Evolutionary conservation across 148 eudicot genomes (phyloP).

Genomic region (Amaranthus hypochondriacus): DNA sequence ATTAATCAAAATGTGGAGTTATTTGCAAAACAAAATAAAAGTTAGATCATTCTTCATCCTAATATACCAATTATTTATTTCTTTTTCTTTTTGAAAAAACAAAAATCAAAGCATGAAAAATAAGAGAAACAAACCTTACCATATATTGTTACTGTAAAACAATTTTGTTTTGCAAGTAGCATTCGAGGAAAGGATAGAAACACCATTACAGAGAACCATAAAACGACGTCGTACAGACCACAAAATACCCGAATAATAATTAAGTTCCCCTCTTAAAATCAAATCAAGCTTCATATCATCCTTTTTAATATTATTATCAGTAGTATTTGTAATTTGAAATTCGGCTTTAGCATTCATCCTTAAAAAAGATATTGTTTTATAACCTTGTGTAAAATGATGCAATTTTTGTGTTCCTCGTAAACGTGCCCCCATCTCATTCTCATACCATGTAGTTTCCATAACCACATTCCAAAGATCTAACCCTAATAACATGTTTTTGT

Average conservation of each 20-base stretch:
- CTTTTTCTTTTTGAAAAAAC: too few relatives aligned
- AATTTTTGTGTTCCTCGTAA: neutral
- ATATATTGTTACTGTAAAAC: neutral
- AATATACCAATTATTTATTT: too few relatives aligned
- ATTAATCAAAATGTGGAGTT: too few relatives aligned
- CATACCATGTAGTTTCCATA: conserved; percentile 4
- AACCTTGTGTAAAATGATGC: neutral
- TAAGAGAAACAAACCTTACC: neutral
- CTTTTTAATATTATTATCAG: neutral
- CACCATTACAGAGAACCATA: neutral
- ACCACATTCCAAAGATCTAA: neutral
- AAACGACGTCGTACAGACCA: neutral
- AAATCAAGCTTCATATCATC: conserved; percentile 4
- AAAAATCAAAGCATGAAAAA: neutral
- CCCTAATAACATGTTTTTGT: neutral
- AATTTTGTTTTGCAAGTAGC: neutral
- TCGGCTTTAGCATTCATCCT: neutral
- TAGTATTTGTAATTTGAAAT: neutral
- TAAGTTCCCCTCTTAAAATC: conserved; percentile 6
- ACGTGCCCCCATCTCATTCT: neutral
- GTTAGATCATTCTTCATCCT: too few relatives aligned
- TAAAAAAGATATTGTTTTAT: neutral
- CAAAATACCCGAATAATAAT: neutral
- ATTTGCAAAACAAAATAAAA: too few relatives aligned
- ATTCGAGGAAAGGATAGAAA: neutral